Conservation (phyloP, 495 filamentous ascomycete genomes). For the Beverwykella pulmonaria region DNA sequence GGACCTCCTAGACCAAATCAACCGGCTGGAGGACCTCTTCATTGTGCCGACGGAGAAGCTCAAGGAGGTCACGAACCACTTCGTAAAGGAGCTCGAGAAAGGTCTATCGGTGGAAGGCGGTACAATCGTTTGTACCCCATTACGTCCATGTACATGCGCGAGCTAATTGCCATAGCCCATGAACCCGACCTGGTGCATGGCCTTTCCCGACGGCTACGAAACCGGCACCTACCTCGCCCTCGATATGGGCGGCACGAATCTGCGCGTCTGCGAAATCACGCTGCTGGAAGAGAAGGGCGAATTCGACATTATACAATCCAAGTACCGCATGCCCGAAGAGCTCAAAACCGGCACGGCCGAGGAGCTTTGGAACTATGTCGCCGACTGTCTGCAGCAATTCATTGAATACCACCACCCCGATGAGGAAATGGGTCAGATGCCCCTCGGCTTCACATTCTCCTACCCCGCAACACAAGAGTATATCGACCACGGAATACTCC, state of each 20-base stretch:
- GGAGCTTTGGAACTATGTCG: constrained; percentile 97
- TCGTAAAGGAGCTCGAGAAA: constrained; percentile 84
- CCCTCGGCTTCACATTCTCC: constrained; percentile 97
- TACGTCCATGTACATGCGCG: constrained; percentile 1
- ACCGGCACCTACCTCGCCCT: constrained; percentile 89
- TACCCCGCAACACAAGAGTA: constrained; percentile 96
- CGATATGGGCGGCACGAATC: constrained; percentile 98
- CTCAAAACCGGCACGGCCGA: constrained; percentile 87
- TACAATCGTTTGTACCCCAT: constrained; percentile 72
- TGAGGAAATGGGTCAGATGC: constrained; percentile 67
- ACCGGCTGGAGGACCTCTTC: constrained; percentile 83
- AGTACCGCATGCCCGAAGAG: constrained; percentile 96
- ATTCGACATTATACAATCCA: constrained; percentile 98
- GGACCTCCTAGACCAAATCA: constrained; percentile 80
- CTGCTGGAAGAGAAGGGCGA: constrained; percentile 88
- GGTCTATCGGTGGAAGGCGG: constrained; percentile 86
- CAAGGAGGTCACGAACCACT: constrained; percentile 86
- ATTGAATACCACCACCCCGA: constrained; percentile 83
- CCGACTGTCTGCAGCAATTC: constrained; percentile 95
- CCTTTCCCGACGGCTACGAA: constrained; percentile 85
- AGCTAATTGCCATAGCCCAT: constrained; percentile 68
- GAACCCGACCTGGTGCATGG: constrained; percentile 99
- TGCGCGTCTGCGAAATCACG: constrained; percentile 95
- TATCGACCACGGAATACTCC: constrained; percentile 92
- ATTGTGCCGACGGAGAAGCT: constrained; percentile 76